phyloP scores from a whole-genome alignment of 352 stramenopile genomes.

The Pythium insidiosum region DNA sequence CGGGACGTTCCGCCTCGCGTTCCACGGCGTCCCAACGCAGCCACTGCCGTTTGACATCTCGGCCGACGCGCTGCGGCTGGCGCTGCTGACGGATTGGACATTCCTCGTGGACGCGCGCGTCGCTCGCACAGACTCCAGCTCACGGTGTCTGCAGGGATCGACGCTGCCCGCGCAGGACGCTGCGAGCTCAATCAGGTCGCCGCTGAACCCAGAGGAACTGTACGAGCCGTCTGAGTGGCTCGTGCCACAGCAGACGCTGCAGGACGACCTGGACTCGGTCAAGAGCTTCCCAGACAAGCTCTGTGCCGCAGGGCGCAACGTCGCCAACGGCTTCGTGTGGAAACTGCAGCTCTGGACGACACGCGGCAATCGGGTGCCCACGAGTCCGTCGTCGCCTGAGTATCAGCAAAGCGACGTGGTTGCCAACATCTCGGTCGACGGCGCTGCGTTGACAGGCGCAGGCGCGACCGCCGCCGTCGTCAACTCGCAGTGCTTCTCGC shows the following conservation, averaged over 20 bases:
- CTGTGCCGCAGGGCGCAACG: conserved; percentile 75
- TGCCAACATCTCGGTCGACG: conserved; percentile 32
- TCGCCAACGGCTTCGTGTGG: conserved; percentile 82
- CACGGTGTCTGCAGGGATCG: conserved; percentile 46
- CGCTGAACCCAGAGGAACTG: conserved; percentile 10
- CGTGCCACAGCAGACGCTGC: conserved; percentile 26
- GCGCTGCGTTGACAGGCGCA: conserved; percentile 29
- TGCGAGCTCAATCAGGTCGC: conserved; percentile 21
- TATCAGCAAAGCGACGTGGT: conserved; percentile 19
- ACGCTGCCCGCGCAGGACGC: conserved; percentile 46
- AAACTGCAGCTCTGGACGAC: conserved; percentile 88
- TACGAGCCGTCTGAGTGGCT: conserved; percentile 51
- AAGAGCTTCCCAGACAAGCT: conserved; percentile 60
- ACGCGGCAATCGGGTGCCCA: conserved; percentile 67
- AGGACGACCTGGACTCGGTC: conserved; percentile 31
- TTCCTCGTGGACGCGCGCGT: conserved; percentile 65
- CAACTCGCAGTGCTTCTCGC: conserved; percentile 79
- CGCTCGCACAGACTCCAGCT: conserved; percentile 50
- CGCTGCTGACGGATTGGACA: conserved; percentile 35
- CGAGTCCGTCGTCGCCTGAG: conserved; percentile 59
- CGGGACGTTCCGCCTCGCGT: conserved; percentile 79
- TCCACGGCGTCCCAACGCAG: conserved; percentile 48
- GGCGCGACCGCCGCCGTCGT: conserved; percentile 47
- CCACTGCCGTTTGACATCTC: conserved; percentile 62
- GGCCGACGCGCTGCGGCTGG: conserved; percentile 40